These are phyloP conservation scores for Helichrysum umbraculigerum DNA, from an alignment of 129 eudicot species.

Conservation along the genomic window DNA sequence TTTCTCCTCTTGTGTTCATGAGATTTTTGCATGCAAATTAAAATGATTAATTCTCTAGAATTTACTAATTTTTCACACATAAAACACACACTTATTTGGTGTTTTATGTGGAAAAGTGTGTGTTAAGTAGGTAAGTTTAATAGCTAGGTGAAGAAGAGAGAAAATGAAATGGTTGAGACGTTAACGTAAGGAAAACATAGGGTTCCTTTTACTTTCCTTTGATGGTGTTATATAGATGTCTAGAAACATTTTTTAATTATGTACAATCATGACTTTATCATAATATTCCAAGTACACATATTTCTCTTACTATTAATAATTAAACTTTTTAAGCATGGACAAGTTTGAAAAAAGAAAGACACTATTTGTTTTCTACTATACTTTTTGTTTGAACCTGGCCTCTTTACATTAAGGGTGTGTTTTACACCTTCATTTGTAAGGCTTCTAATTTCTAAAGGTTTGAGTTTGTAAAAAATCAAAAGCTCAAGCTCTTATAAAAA, in stretches of 20 bases:
- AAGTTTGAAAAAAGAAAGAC: background rate
- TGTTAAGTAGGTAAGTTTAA: background rate
- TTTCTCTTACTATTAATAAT: background rate
- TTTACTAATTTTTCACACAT: background rate
- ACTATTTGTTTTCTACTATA: no score
- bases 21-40: slow-evolving; percentile 38
- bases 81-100: background rate
- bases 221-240: slow-evolving; percentile 9
- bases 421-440: no score
- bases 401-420: no score
- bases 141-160: background rate
- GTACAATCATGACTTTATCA: slow-evolving; percentile 17
- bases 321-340: background rate
- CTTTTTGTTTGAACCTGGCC: no score
- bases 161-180: slow-evolving; percentile 31
- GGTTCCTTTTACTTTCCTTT: slow-evolving; percentile 22
- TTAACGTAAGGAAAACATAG: slow-evolving; percentile 35
- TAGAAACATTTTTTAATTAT: slow-evolving; percentile 8
- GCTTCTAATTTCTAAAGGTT: no score
- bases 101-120: background rate
- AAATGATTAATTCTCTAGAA: slow-evolving; percentile 3
- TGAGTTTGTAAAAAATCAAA: no score
- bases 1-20: slow-evolving; percentile 61
- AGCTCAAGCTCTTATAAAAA: no score
- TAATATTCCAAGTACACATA: slow-evolving; percentile 17